A percentile compares a stretch with the other conserved stretches of the same genome.
These are phyloP conservation scores for Orbilia javanica DNA, from an alignment of 2,329 filamentous ascomycete species.

Conservation along the genomic window DNA sequence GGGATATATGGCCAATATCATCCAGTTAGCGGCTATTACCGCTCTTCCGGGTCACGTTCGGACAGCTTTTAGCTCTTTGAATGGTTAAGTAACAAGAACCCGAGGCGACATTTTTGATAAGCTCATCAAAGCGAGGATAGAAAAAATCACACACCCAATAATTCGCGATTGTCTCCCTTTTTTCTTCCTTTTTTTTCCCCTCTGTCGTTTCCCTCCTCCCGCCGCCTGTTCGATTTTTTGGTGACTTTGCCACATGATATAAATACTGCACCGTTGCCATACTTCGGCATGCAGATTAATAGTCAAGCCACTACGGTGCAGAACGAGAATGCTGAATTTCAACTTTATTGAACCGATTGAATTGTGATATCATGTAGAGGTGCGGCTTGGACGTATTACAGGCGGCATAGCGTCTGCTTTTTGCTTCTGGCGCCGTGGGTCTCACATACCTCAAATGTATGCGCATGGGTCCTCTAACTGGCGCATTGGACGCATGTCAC, in stretches of 20 bases:
- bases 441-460: background rate
- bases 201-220: too few species aligned
- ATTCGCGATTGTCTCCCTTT: slow-evolving; percentile 1
- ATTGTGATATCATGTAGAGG: background rate
- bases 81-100: background rate
- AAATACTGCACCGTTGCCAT: background rate
- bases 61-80: background rate
- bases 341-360: background rate
- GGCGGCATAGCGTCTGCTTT: slow-evolving; percentile 23
- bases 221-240: background rate
- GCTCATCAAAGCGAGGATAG: background rate
- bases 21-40: slow-evolving; percentile 47
- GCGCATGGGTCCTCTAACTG: slow-evolving; percentile 13
- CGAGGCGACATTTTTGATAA: slow-evolving; percentile 11
- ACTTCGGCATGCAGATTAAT: slow-evolving; percentile 12
- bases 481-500: slow-evolving; percentile 18
- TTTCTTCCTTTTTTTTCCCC: background rate
- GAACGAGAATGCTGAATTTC: background rate
- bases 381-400: slow-evolving; percentile 7
- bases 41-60: slow-evolving; percentile 19
- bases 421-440: slow-evolving; percentile 10
- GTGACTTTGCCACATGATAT: background rate
- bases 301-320: slow-evolving; percentile 3
- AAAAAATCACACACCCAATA: background rate
- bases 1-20: slow-evolving; percentile 18